These are phyloP conservation scores for Amanita polypyramis DNA, from an alignment of 768 basidiomycete genomes.

Conservation along the genomic window DNA sequence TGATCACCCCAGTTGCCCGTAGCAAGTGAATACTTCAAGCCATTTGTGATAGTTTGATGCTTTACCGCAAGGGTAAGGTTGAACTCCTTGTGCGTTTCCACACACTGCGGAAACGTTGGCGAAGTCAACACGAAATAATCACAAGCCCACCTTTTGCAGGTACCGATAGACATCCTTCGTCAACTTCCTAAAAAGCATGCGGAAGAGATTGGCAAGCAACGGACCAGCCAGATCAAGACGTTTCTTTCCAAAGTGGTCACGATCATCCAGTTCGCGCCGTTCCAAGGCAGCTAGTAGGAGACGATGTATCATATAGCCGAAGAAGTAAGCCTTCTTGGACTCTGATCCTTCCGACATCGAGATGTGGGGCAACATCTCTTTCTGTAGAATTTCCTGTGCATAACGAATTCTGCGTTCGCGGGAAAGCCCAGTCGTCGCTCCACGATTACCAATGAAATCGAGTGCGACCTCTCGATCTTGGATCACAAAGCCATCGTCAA, in stretches of 20 bases:
- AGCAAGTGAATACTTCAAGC: constrained; percentile 93
- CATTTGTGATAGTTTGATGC: constrained; percentile 95
- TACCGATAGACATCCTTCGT: constrained; percentile 97
- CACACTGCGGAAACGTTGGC: constrained; percentile 49
- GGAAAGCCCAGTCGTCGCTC: constrained; percentile 86
- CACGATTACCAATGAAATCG: constrained; percentile 98
- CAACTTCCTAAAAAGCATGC: constrained; percentile 93
- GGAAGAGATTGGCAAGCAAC: constrained; percentile 90
- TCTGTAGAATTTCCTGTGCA: constrained; percentile 95
- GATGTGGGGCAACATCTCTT: constrained; percentile 97
- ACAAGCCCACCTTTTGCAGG: constrained; percentile 73
- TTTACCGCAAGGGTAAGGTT: constrained; percentile 87
- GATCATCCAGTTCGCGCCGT: constrained; percentile 92
- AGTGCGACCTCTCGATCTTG: constrained; percentile 95
- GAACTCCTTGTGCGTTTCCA: constrained; percentile 94
- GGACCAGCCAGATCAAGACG: constrained; percentile 94
- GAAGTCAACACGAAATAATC: neutral
- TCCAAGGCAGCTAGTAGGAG: constrained; percentile 89
- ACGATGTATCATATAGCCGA: constrained; percentile 99
- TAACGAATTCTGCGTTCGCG: constrained; percentile 90
- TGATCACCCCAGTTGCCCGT: constrained; percentile 99
- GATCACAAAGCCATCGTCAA: constrained; percentile 97
- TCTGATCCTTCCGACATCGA: constrained; percentile 94
- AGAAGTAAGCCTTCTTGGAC: constrained; percentile 98
- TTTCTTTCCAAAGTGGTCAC: constrained; percentile 99